Percentiles rank a stretch among this genome's conserved stretches.
phyloP scores from a whole-genome alignment of 768 basidiomycete genomes.

The Mycena rosella region DNA sequence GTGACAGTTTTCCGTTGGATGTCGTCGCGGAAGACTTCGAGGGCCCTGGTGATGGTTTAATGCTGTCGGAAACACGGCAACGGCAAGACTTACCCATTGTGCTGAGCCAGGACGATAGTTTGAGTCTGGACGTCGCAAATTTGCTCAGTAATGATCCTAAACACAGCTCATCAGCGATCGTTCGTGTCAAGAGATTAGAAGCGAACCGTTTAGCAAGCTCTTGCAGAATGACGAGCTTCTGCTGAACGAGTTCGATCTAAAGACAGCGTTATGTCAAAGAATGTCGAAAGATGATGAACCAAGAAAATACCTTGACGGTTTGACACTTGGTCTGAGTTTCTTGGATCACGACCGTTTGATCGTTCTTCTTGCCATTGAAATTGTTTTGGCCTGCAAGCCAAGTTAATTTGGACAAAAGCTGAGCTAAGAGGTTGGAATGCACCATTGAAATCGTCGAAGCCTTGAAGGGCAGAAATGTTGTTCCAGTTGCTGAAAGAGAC shows the following conservation, averaged over 20 bases:
- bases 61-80: neutral
- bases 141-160: slow-evolving; percentile 45
- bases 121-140: slow-evolving; percentile 49
- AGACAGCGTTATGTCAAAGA: too few relatives aligned
- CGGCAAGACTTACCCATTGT: slow-evolving; percentile 26
- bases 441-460: slow-evolving; percentile 42
- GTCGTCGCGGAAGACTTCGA: slow-evolving; percentile 40
- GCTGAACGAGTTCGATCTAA: slow-evolving; percentile 43
- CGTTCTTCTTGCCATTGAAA: slow-evolving; percentile 34
- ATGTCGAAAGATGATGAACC: neutral
- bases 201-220: slow-evolving; percentile 45
- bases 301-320: slow-evolving; percentile 5
- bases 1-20: slow-evolving; percentile 34
- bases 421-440: neutral
- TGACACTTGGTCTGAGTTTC: slow-evolving; percentile 30
- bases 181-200: neutral
- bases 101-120: slow-evolving; percentile 41
- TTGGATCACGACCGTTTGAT: slow-evolving; percentile 38
- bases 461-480: slow-evolving; percentile 35
- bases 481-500: slow-evolving; percentile 43
- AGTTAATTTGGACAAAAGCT: neutral
- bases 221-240: slow-evolving; percentile 43
- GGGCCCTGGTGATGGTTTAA: slow-evolving; percentile 8
- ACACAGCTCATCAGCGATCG: neutral
- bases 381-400: slow-evolving; percentile 39